Evolutionary conservation across 805 yeast genomes (phyloP).

Genomic region (Metschnikowia cerradonensis): DNA sequence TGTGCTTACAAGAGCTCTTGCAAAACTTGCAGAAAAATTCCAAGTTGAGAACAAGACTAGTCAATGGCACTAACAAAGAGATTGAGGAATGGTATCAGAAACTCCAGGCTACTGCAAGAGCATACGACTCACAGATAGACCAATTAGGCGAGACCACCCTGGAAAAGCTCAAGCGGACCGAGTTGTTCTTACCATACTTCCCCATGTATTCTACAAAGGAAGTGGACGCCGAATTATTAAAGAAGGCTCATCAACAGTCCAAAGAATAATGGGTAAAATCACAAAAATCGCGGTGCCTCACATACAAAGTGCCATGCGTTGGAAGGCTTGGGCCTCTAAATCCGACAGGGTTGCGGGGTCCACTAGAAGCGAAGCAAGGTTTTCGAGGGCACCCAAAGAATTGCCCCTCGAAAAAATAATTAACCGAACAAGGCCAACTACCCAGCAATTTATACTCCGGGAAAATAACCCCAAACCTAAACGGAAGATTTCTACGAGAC

Average conservation of each 20-base stretch:
- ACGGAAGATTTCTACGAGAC: neutral
- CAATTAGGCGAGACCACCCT: neutral
- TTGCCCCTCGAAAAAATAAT: too few relatives aligned
- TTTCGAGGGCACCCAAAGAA: neutral
- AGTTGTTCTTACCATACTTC: constrained; percentile 11
- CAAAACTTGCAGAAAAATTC: constrained; percentile 7
- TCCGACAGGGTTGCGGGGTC: too few relatives aligned
- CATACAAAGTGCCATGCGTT: neutral
- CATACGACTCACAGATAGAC: constrained; percentile 8
- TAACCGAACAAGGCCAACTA: neutral
- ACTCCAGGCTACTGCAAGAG: constrained; percentile 13
- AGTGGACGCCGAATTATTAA: neutral
- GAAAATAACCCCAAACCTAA: neutral
- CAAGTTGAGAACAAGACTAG: constrained; percentile 4
- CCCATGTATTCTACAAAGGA: constrained; percentile 7
- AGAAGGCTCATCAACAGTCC: neutral
- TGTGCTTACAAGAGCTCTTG: constrained; percentile 5
- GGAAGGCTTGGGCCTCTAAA: neutral
- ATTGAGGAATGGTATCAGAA: constrained; percentile 7
- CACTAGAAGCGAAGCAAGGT: neutral
- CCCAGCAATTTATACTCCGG: neutral
- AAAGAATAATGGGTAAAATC: neutral
- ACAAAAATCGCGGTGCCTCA: neutral
- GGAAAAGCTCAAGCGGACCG: constrained; percentile 3
- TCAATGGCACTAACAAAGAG: constrained; percentile 4